Base-by-base conservation (phyloP, 352 stramenopile species). In the Phytophthora hibernalis region DNA sequence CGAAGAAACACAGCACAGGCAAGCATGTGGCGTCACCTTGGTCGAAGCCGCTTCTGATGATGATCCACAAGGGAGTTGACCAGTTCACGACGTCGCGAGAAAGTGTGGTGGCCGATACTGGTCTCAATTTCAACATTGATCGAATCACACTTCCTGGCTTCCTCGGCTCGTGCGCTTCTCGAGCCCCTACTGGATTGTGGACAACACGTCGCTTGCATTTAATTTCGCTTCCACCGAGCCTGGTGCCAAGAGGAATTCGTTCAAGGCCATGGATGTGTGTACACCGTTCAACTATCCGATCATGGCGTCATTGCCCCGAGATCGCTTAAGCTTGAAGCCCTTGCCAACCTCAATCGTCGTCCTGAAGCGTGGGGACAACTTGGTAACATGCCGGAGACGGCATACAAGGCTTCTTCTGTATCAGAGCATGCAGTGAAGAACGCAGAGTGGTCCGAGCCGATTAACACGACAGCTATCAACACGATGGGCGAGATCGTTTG, bases 391-490 rank as follows among this genome's bases (percentile, higher is more conserved):
- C 74, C 82, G 16, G 62, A 77, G 10, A 65, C 79, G 9, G 76
- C 82, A 15, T 92, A 81, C 63, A 74, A 74, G 10, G 22, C 62
- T 24, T 84, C 81, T 30, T 21, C 74, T 18, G 60, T 93, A 10
- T 85, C 76, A 4, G 79, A 92, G n/a, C 80, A 92, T 43, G 72
- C 84, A 3, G 61, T 90, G n/a, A 72, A 87, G 55, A 74, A 75
- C n/a, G 79, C 76, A 8, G 62, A 76, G n/a, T 96, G 87, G 86
- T 93, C 85, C 0, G 85, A 95, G 55, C 80, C 83, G 1, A 85
- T 95, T 66, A 96, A 96, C 62, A 89, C 82, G 43, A 91, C 88
- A 10, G 87, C 88, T 0, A 86, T 96, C n/a, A 94, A 95, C 49
- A 96, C 88, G 8, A 83, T 88, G 33, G 88, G 88, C 40, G 88